phyloP scores from a whole-genome alignment of 2,329 filamentous ascomycete species.

The Talaromyces atroroseus region DNA sequence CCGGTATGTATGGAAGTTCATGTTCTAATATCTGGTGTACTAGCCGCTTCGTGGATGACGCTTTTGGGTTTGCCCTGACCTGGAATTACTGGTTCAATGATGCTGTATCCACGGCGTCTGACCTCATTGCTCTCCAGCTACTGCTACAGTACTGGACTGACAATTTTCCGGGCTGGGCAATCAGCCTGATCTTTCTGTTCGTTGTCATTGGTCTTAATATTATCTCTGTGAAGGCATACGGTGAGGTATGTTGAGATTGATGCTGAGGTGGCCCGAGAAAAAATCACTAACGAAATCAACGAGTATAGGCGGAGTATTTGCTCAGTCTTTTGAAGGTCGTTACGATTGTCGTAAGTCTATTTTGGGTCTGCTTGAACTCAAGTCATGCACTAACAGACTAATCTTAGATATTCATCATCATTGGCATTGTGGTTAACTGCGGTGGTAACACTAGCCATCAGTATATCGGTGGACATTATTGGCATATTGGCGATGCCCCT shows the following conservation, averaged over 20 bases:
- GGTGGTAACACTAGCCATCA: slow-evolving; percentile 50
- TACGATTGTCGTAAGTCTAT: slow-evolving; percentile 37
- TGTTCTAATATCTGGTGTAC: slow-evolving; percentile 6
- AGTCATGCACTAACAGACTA: background rate
- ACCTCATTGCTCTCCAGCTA: slow-evolving; percentile 56
- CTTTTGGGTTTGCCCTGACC: slow-evolving; percentile 40
- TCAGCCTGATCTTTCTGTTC: slow-evolving; percentile 58
- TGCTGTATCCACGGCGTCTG: slow-evolving; percentile 55
- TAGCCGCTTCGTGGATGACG: slow-evolving; percentile 41
- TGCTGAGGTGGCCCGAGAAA: background rate
- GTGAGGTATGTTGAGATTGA: slow-evolving; percentile 38
- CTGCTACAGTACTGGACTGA: slow-evolving; percentile 58
- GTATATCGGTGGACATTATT: slow-evolving; percentile 57
- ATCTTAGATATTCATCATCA: slow-evolving; percentile 54
- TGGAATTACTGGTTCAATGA: slow-evolving; percentile 60
- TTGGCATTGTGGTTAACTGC: slow-evolving; percentile 56
- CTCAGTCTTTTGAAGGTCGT: slow-evolving; percentile 39
- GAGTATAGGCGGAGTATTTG: slow-evolving; percentile 34
- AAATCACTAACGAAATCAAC: background rate
- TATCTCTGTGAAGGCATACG: slow-evolving; percentile 50
- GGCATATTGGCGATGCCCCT: slow-evolving; percentile 55
- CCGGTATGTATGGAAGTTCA: background rate
- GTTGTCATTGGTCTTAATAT: slow-evolving; percentile 51
- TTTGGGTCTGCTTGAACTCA: slow-evolving; percentile 27
- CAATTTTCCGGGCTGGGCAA: slow-evolving; percentile 58